Evolutionary conservation across 441 rosid genomes (phyloP), one percentile per base, ranked within the genome.

Genomic region (Erodium moschatum): DNA sequence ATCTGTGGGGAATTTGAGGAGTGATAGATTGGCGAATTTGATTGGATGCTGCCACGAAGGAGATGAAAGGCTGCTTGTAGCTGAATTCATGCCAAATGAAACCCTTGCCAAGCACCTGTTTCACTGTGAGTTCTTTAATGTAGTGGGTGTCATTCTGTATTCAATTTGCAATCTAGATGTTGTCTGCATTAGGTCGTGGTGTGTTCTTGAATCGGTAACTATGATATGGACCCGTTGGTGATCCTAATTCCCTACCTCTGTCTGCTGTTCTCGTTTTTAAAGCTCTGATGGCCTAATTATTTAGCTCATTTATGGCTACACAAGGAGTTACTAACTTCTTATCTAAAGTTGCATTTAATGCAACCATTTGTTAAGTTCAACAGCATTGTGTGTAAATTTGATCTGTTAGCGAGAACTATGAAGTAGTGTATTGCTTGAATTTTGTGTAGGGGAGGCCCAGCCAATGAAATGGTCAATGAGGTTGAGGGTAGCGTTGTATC

Each of bases 401-500:
- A 40, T 40, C 11, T 2, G 46, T 9, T 40, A 6, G 12, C 10
- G 11, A 8, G 46, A 40, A 40, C 7, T 10, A 40, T 40, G 46
- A 40, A 40, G 46, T 40, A 6, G 46, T 40, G 8, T 40, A 40
- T 6, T 40, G 46, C 46, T 40, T 40, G 46, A 40, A 40, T 1
- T 58, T 19, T 13, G 24, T 66, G 5, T 72, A 87, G 92, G 92
- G 92, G 92, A 87, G 56, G 81, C 84, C 46, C 85, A 87, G 76
- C 90, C 92, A 42, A 79, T 87, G 75, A 85, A 88, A 61, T 87
- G 92, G 92, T 87, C 83, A 63, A 84, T 85, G 92, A 90, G 92
- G 61, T 82, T 84, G 15, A 74, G 92, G 73, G 85, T 85, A 13
- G 89, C 87, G 21, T 74, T 73, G 68, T 69, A 72, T 77, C 81